Evolutionary conservation across 2,329 filamentous ascomycete genomes (phyloP).

Genomic region (Verticillium isaacii): DNA sequence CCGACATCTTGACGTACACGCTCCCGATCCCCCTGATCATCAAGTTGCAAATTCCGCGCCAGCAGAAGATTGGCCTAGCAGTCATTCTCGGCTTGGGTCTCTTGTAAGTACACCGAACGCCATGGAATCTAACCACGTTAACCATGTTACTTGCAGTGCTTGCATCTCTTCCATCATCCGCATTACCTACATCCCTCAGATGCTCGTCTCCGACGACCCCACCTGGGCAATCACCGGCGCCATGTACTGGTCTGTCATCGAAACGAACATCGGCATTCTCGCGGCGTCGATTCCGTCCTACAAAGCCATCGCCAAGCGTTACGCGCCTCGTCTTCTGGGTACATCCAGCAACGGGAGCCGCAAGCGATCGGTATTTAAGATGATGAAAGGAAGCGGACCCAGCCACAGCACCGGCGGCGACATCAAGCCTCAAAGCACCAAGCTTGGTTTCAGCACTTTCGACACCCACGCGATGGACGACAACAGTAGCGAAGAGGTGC

Average conservation of each 20-base stretch:
- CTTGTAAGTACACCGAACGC: conserved; percentile 18
- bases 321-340: conserved; percentile 30
- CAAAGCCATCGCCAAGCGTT: conserved; percentile 26
- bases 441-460: not conserved
- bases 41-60: conserved; percentile 34
- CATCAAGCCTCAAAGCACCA: not conserved
- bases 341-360: conserved; percentile 14
- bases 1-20: conserved; percentile 38
- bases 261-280: conserved; percentile 29
- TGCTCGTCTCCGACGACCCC: conserved; percentile 28
- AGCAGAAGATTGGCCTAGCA: conserved; percentile 36
- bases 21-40: conserved; percentile 37
- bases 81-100: conserved; percentile 39
- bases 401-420: not conserved
- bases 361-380: conserved; percentile 7
- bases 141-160: conserved; percentile 21
- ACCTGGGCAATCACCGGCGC: conserved; percentile 30
- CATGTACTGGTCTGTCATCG: conserved; percentile 34
- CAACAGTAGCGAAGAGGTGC: conserved; percentile 6
- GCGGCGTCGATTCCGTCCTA: conserved; percentile 29
- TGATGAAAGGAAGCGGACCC: conserved; percentile 8
- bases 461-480: not conserved
- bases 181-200: conserved; percentile 37
- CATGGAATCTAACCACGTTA: not conserved
- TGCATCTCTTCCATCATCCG: conserved; percentile 41